Conservation (phyloP, 345 rosid species). For the Eucalyptus fibrosa region DNA sequence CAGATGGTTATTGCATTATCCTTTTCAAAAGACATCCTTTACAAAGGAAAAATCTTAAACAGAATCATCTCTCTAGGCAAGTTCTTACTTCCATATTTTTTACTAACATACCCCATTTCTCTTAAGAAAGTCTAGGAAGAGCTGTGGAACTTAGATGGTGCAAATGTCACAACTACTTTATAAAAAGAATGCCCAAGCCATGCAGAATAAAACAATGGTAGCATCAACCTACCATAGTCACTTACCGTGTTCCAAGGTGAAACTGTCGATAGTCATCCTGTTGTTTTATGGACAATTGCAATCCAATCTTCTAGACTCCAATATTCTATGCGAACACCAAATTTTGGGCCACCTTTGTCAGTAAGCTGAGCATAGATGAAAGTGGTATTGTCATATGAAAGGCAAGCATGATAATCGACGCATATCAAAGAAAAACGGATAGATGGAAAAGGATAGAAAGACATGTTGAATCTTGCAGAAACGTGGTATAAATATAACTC, state of each 20-base stretch:
- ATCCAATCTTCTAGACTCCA: constrained; percentile 40
- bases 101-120: not conserved
- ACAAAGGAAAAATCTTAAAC: not conserved
- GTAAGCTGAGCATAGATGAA: constrained; percentile 32
- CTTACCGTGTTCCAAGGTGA: constrained; percentile 84
- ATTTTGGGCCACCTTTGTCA: constrained; percentile 74
- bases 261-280: constrained; percentile 53
- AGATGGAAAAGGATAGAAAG: not conserved
- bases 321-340: constrained; percentile 55
- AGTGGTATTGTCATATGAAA: not conserved
- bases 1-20: not conserved
- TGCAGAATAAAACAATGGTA: not conserved
- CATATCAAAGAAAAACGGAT: not conserved
- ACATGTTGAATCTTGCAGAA: no score
- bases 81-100: not conserved
- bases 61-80: not conserved
- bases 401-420: not conserved
- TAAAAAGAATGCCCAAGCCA: not conserved
- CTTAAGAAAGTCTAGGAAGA: not conserved
- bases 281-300: constrained; percentile 43
- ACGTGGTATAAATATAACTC: no score
- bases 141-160: not conserved
- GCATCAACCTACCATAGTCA: not conserved
- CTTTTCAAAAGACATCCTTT: not conserved
- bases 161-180: not conserved